A percentile compares a stretch with the other conserved stretches of the same genome.
Conservation (phyloP, 306 rosid genomes). For the Hylodesmum podocarpum region DNA sequence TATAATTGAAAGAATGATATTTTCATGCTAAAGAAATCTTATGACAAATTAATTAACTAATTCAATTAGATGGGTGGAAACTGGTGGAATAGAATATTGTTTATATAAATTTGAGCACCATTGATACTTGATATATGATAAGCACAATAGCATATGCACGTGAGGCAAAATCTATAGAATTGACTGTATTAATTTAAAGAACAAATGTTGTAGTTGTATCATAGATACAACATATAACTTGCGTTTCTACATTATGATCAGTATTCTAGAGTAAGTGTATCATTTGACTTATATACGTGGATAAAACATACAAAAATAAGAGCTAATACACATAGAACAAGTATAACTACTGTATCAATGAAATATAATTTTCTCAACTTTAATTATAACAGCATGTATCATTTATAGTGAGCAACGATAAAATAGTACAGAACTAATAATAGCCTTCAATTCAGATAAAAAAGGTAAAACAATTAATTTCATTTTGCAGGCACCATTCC, state of each 20-base stretch:
- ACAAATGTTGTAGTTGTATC: not conserved
- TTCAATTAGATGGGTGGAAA: too few species aligned
- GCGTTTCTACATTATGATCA: not conserved
- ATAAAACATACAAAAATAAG: not conserved
- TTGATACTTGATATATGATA: not conserved
- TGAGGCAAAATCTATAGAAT: too few species aligned
- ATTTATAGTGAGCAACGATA: not conserved
- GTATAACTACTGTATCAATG: not conserved
- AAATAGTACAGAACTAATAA: not conserved
- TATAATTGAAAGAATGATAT: not conserved
- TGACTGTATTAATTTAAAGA: too few species aligned
- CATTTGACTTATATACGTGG: not conserved
- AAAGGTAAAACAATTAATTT: not conserved
- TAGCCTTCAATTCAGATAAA: not conserved
- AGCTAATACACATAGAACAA: not conserved
- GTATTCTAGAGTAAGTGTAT: too few species aligned
- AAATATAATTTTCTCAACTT: too few species aligned
- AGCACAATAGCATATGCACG: not conserved
- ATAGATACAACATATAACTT: not conserved
- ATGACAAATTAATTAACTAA: not conserved
- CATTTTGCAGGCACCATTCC: not conserved
- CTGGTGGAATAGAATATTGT: too few species aligned
- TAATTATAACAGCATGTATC: too few species aligned
- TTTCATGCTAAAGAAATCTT: not conserved
- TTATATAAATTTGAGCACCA: not conserved